Evolutionary conservation across 768 basidiomycete genomes (phyloP), one percentile per base, ranked within the genome.

Genomic region (Amanita exitialis): DNA sequence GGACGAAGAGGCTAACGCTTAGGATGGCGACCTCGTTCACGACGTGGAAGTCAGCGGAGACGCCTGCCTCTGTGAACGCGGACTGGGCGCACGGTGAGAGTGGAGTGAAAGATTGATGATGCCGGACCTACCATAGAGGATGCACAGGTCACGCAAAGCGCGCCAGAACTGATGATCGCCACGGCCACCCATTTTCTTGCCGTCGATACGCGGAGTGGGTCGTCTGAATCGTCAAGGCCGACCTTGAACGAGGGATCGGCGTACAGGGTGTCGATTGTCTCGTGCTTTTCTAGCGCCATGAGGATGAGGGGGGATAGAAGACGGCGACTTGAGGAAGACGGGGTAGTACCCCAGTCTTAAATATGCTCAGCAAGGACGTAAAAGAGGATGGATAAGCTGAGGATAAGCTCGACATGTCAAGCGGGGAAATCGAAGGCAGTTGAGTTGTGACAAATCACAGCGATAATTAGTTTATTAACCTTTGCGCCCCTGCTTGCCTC

Each of bases 21-120:
- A 81, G 65, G 30, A 80, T 72, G 1, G 78, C 67, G 28, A 79
- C 67, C 25, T 68, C 66, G 37, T 70, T 67, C 3, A 70, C 67
- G 35, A 79, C 71, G 37, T 69, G 63, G 47, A 82, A 74, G 6
- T 75, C 72, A 12, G 60, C 51, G 34, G 79, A 69, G 37, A 86
- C 69, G 0, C 77, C 81, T 1, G 61, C 58, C 63, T 90, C 86
- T 1, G 88, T 78, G 47, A 79, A 80, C 0, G 78, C 67, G 8
- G 82, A 77, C 82, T 82, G 25, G 35, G n/a, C 34, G 6, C 2
- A 38, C 51, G 30, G 16, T 10, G 43, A 43, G 23, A 41, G 20
- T 41, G 41, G 13, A 37, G 20, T 50, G 20, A 27, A 12, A 23
- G 21, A 30, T 1, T 20, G 16, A 3, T 0, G 4, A 3, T 3